Base-by-base conservation (phyloP, 2,329 filamentous ascomycete species). In the Fusarium chuoi region DNA sequence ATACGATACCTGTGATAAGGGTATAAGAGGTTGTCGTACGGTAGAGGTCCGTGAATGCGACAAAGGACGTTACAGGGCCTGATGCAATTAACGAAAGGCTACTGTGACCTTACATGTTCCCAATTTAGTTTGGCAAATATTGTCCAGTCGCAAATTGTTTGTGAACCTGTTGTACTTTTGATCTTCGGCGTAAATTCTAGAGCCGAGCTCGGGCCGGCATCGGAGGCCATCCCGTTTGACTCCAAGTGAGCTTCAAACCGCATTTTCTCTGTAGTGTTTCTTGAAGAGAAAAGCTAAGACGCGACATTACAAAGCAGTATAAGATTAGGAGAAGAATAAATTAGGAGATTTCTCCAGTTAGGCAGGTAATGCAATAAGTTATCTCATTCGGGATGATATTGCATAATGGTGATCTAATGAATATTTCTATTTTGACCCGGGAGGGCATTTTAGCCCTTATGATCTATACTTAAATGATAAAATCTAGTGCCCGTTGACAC, bases 151-250 rank as follows among this genome's bases (percentile, higher is more conserved):
- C 4, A 17, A 30, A 12, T 22, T 20, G 44, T 15, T 28, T 0
- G 2, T 14, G 11, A 10, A 10, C 11, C 22, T 24, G 4, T 11
- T 18, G 11, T 26, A 9, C 24, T 26, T n/a, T 62, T 24, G 30
- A 7, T 17, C 9, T 20, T 35, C 8, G 18, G 11, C 7, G 11
- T 22, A 1, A 18, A 33, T 12, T 18, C 26, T 61, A 30, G 26
- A 8, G 63, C 65, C 65, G 65, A 68, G 63, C 15, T 62, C 65
- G 65, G 65, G 18, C 65, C 65, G 65, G 60, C 46, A 68, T 68
- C 65, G 65, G 65, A 68, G n/a, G 14, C 1, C 1, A 28, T 35
- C 6, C 5, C 4, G 1, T 28, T 15, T 24, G 8, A 24, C 8
- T 2, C 17, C 9, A 7, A 20, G 7, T 2, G 30, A 35, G 4